phyloP scores from a whole-genome alignment of 352 stramenopile species.

The Peronospora belbahrii region DNA sequence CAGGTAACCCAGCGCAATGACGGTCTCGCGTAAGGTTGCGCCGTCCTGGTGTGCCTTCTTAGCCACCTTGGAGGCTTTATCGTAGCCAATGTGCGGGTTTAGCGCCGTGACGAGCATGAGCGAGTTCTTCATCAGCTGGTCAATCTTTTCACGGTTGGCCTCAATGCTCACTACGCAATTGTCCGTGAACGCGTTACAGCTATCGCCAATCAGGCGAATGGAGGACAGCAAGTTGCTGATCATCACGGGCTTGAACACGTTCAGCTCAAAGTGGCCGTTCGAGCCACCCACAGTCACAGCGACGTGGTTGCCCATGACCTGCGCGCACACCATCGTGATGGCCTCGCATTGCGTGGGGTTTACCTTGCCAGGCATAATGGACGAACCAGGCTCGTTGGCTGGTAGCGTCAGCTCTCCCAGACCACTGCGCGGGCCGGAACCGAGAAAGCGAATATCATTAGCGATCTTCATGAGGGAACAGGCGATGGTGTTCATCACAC shows the following conservation, averaged over 20 bases:
- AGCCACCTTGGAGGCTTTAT: slow-evolving; percentile 94
- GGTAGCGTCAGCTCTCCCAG: slow-evolving; percentile 57
- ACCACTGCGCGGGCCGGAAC: slow-evolving; percentile 45
- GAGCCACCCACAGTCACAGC: slow-evolving; percentile 88
- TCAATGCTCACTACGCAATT: slow-evolving; percentile 90
- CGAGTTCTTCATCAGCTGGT: slow-evolving; percentile 90
- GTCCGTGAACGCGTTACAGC: slow-evolving; percentile 82
- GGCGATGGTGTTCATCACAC: slow-evolving; percentile 64
- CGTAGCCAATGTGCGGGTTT: slow-evolving; percentile 96
- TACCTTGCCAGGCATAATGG: slow-evolving; percentile 72
- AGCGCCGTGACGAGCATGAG: slow-evolving; percentile 96
- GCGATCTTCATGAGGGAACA: slow-evolving; percentile 75
- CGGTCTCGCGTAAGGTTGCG: slow-evolving; percentile 89
- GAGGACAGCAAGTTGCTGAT: slow-evolving; percentile 80
- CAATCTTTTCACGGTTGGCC: slow-evolving; percentile 87
- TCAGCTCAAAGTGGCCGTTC: slow-evolving; percentile 96
- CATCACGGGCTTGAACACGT: slow-evolving; percentile 98
- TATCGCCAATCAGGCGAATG: slow-evolving; percentile 86
- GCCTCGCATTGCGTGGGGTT: slow-evolving; percentile 92
- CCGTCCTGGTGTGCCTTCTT: slow-evolving; percentile 94
- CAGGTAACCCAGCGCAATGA: slow-evolving; percentile 85
- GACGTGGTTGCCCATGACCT: slow-evolving; percentile 95
- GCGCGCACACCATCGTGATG: slow-evolving; percentile 94
- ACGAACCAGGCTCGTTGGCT: slow-evolving; percentile 62
- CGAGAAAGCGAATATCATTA: slow-evolving; percentile 73